phyloP scores from a whole-genome alignment of 148 eudicot species.

The Agrostemma githago region DNA sequence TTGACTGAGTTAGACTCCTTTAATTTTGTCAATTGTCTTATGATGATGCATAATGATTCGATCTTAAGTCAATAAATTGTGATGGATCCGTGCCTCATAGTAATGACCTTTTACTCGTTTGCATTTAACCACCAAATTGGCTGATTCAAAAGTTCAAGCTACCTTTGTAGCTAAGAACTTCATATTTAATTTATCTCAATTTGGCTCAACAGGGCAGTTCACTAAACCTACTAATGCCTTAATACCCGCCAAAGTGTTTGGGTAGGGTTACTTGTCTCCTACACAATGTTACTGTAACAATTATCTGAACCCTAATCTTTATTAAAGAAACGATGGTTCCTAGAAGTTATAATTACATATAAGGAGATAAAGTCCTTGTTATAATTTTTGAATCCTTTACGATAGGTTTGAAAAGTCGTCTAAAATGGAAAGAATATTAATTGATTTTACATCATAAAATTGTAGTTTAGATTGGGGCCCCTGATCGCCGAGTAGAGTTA shows the following conservation, averaged over 20 bases:
- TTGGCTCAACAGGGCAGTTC: background rate
- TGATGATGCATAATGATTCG: background rate
- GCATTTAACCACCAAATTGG: background rate
- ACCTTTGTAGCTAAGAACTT: background rate
- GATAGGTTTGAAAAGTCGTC: background rate
- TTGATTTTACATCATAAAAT: background rate
- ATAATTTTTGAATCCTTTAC: background rate
- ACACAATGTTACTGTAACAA: background rate
- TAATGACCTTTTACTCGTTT: background rate
- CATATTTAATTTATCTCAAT: background rate
- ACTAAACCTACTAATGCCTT: too few species aligned
- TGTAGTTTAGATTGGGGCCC: background rate
- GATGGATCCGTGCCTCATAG: background rate
- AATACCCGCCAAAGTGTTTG: background rate
- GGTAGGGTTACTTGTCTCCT: constrained; percentile 5
- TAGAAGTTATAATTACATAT: background rate
- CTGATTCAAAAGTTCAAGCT: background rate
- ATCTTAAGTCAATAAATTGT: background rate
- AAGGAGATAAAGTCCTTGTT: background rate
- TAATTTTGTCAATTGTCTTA: background rate
- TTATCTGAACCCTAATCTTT: background rate
- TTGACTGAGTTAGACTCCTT: background rate
- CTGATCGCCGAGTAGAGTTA: background rate
- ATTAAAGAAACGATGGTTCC: background rate
- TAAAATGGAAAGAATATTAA: too few species aligned